Evolutionary conservation across 345 rosid species (phyloP).

Genomic region (Euphorbia peplus): DNA sequence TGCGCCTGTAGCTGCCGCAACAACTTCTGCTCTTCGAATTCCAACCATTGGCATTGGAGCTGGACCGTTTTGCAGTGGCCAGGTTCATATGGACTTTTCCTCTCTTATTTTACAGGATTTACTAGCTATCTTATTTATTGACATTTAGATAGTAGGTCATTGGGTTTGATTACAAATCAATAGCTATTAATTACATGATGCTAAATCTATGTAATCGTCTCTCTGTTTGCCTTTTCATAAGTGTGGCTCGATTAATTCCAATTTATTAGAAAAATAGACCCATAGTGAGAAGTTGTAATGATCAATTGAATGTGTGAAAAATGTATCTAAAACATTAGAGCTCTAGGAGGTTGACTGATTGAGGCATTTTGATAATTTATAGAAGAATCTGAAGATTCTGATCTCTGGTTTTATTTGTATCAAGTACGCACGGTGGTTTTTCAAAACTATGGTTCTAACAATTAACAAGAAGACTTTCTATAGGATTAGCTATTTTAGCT

Average conservation of each 20-base stretch:
- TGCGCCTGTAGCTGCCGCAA: conserved; percentile 86
- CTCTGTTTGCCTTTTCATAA: neutral
- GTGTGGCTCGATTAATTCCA: neutral
- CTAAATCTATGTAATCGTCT: too few species aligned
- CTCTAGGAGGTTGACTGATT: neutral
- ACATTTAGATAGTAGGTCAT: too few species aligned
- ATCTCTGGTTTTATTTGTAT: neutral
- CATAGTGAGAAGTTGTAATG: neutral
- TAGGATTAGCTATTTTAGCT: neutral
- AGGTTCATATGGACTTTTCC: conserved; percentile 41
- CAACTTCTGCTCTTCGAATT: conserved; percentile 72
- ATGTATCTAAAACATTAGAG: neutral
- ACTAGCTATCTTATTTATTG: neutral
- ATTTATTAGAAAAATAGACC: neutral
- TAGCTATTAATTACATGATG: neutral
- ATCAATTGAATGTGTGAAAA: neutral
- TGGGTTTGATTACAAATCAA: too few species aligned
- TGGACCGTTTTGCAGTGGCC: conserved; percentile 93
- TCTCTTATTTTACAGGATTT: neutral
- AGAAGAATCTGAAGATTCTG: neutral
- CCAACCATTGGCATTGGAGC: conserved; percentile 99
- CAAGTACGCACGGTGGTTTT: neutral
- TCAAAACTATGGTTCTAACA: neutral
- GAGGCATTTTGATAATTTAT: neutral
- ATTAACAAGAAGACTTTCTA: neutral